Evolutionary conservation across 192 early-diverging fungal species (phyloP).

Genomic region (Neocallimastix lanati): DNA sequence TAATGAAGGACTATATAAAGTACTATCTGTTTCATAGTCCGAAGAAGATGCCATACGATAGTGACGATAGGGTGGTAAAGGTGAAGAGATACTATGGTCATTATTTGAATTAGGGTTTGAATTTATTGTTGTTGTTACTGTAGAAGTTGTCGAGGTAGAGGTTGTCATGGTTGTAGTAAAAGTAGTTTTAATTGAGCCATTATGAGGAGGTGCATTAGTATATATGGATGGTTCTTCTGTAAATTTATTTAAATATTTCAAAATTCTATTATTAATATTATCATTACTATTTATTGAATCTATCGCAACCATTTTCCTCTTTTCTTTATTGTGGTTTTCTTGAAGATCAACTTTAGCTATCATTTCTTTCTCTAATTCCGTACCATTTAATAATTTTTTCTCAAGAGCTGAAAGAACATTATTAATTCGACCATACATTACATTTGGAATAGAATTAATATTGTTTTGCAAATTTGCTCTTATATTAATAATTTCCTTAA

Average conservation of each 20-base stretch:
- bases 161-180: neutral
- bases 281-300: too few species aligned
- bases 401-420: neutral
- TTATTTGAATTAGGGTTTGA: neutral
- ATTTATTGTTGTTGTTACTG: neutral
- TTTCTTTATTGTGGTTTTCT: neutral
- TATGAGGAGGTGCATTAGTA: too few species aligned
- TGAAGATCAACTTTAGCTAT: neutral
- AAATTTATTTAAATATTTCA: too few species aligned
- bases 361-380: neutral
- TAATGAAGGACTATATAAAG: neutral
- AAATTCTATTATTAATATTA: neutral
- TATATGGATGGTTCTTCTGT: neutral
- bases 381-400: neutral
- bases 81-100: neutral
- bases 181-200: too few species aligned
- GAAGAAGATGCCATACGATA: neutral
- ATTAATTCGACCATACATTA: neutral
- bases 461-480: neutral
- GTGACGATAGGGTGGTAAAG: neutral
- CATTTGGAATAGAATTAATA: neutral
- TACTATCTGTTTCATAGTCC: neutral
- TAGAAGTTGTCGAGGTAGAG: neutral
- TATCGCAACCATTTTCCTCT: too few species aligned
- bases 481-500: neutral